Percentiles rank a stretch among this genome's conserved stretches.
Conservation (phyloP, 2,329 filamentous ascomycete genomes). For the Arthrocladium fulminans region DNA sequence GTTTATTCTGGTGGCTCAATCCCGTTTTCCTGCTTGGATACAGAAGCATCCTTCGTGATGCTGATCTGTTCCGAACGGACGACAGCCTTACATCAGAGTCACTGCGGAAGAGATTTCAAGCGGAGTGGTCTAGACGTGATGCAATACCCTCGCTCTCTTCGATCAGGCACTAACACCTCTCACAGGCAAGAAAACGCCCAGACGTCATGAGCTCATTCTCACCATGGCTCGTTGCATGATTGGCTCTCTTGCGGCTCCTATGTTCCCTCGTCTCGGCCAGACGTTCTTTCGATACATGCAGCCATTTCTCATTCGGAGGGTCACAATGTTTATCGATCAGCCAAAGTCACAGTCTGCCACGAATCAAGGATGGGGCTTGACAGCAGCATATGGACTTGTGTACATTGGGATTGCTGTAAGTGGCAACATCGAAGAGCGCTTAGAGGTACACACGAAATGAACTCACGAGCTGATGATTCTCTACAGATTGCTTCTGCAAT, state of each 20-base stretch:
- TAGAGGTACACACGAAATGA: not conserved
- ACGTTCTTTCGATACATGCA: not conserved
- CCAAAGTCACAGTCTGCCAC: slow-evolving; percentile 14
- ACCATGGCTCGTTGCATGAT: not conserved
- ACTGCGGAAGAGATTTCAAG: not conserved
- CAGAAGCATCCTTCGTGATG: slow-evolving; percentile 34
- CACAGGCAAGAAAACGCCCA: not conserved
- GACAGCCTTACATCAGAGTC: not conserved
- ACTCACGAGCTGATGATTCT: not conserved
- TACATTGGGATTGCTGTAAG: slow-evolving; percentile 32
- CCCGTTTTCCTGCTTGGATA: slow-evolving; percentile 43
- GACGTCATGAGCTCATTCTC: not conserved
- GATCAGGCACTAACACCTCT: not conserved
- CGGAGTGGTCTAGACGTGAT: not conserved
- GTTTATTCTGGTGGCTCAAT: slow-evolving; percentile 48
- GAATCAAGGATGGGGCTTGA: slow-evolving; percentile 35
- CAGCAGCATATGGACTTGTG: slow-evolving; percentile 36
- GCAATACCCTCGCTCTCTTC: not conserved
- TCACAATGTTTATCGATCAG: not conserved
- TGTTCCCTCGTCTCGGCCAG: not conserved
- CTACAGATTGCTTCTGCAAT: slow-evolving; percentile 30
- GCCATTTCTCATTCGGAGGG: not conserved
- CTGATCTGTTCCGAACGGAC: slow-evolving; percentile 29
- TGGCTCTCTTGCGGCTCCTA: not conserved
- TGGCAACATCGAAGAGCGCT: not conserved